Base-by-base conservation (phyloP, 2,329 filamentous ascomycete genomes). In the Penicillium decumbens region DNA sequence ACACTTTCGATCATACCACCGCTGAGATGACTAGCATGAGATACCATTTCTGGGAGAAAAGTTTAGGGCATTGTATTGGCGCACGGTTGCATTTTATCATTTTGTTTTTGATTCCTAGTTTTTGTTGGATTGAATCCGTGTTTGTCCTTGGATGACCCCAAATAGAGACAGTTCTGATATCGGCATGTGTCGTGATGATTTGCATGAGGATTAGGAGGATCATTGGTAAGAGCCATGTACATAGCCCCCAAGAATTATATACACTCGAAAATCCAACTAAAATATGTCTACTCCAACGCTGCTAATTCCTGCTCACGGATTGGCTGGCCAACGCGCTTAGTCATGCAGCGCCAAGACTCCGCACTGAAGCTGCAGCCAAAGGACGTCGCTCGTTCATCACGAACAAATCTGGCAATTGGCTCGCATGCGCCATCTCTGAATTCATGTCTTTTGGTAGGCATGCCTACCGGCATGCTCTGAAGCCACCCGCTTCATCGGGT, bases 361-460 rank as follows among this genome's bases (percentile, higher is more conserved):
- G 37, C 6, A 4, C 28, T 24, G 50, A 59, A 49, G 47, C 50
- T 53, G 56, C 49, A 42, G 47, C 50, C 44, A 45, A 54, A 55
- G 53, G 53, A 51, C 40, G 48, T 42, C 33, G 15, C 33, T 37
- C 47, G 27, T 23, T 27, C 33, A 15, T 49, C 25, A 41, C 42
- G 43, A 49, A 50, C 37, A 13, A 41, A 52, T 41, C 39, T 45
- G 6, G 33, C 55, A 64, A 61, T 61, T 59, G 56, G 50, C 60
- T 53, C 42, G 50, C 55, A 56, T 50, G 60, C 57, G 55, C 48
- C 41, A 51, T 47, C 47, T 30, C 33, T 50, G n/a, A 45, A 57
- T 57, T 45, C 55, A 75, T 75, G 72, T 72, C 70, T 67, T 58
- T 72, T 49, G 61, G 69, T 59, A 68, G 69, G 56, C 66, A 69